phyloP scores from a whole-genome alignment of 1,284 basidiomycete species.

The Ustilago trichophora region DNA sequence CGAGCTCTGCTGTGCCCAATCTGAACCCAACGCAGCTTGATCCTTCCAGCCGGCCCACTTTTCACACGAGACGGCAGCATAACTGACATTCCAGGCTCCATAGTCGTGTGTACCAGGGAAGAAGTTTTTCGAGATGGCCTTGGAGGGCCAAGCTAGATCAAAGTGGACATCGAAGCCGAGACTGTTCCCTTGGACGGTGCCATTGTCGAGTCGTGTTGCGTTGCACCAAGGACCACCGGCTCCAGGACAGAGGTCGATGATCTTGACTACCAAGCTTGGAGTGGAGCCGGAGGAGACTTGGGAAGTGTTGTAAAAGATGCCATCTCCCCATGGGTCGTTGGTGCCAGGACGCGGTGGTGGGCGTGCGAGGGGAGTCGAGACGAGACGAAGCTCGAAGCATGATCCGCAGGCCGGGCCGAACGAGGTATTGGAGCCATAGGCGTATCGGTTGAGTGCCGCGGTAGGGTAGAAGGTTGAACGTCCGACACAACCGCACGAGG shows the following conservation, averaged over 20 bases:
- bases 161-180: conserved; percentile 53
- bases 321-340: conserved; percentile 39
- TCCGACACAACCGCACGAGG: conserved; percentile 58
- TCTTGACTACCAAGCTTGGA: conserved; percentile 53
- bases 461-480: conserved; percentile 47
- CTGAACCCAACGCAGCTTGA: conserved; percentile 43
- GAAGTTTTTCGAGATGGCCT: conserved; percentile 41
- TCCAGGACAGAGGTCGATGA: conserved; percentile 53
- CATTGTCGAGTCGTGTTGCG: conserved; percentile 23
- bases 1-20: conserved; percentile 48
- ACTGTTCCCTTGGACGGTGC: conserved; percentile 35
- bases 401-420: conserved; percentile 53
- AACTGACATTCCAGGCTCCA: conserved; percentile 56
- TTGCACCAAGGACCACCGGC: conserved; percentile 50
- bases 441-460: conserved; percentile 48
- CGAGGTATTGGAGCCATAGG: conserved; percentile 48
- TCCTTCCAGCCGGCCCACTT: conserved; percentile 51
- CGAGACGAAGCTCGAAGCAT: conserved; percentile 46
- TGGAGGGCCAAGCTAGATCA: conserved; percentile 58
- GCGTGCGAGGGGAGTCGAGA: conserved; percentile 43
- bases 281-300: conserved; percentile 29
- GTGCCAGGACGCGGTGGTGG: conserved; percentile 27
- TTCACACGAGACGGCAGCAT: conserved; percentile 42
- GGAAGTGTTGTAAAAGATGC: conserved; percentile 27
- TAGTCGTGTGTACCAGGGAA: conserved; percentile 56